Conservation (phyloP, 2,329 filamentous ascomycete genomes). For the Macrophomina tecta region DNA sequence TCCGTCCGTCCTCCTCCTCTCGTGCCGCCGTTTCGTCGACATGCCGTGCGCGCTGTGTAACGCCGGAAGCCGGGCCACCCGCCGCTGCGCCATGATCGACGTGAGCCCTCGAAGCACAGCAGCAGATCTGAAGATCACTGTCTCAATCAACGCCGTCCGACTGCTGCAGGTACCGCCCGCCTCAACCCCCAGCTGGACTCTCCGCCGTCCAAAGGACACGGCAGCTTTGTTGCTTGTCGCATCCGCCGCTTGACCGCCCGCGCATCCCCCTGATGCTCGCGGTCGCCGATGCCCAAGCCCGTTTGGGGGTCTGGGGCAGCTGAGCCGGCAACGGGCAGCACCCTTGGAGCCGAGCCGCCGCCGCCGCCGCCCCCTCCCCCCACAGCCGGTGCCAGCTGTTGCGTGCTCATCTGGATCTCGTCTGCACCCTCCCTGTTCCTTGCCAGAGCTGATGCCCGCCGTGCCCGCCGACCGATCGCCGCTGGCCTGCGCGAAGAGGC, state of each 20-base stretch:
- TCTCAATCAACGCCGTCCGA: background rate
- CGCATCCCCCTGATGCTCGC: background rate
- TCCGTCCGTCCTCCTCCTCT: background rate
- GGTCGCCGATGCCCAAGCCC: slow-evolving; percentile 34
- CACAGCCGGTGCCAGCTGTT: too few species aligned
- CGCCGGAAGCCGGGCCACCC: slow-evolving; percentile 1
- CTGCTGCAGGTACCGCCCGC: slow-evolving; percentile 8
- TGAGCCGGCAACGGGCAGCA: slow-evolving; percentile 16
- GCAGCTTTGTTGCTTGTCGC: background rate
- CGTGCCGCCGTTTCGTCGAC: background rate
- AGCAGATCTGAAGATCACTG: slow-evolving; percentile 17
- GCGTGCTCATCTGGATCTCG: too few species aligned
- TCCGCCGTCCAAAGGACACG: background rate
- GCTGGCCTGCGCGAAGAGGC: background rate
- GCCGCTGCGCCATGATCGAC: slow-evolving; percentile 9
- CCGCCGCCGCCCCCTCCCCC: background rate
- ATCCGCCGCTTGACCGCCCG: background rate
- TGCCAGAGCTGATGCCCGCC: too few species aligned
- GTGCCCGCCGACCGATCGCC: background rate
- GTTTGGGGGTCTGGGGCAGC: slow-evolving; percentile 15
- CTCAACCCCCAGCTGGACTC: background rate
- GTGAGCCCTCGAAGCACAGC: background rate
- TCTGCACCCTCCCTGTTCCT: too few species aligned
- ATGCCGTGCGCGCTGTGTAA: slow-evolving; percentile 11
- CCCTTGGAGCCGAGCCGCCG: slow-evolving; percentile 20